These are phyloP conservation scores for Vitis hybrid DNA, from an alignment of 177 flowering plant species.

Conservation along the genomic window DNA sequence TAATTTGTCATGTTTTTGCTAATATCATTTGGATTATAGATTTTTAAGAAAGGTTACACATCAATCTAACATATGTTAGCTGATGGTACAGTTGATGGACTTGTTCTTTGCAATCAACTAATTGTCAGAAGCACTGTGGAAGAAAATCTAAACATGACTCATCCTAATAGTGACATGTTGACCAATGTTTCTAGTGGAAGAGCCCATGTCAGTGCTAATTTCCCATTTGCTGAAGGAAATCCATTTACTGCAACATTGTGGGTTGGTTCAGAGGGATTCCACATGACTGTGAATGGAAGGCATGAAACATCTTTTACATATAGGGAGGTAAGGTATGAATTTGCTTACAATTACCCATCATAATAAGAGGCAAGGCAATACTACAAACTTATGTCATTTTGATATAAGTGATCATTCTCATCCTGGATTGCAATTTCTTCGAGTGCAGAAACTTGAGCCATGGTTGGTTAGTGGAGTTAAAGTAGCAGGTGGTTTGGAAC, in stretches of 20 bases:
- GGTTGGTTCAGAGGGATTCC: conserved; percentile 88
- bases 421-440: conserved; percentile 12
- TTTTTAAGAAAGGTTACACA: neutral
- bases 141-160: conserved; percentile 40
- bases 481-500: conserved; percentile 55
- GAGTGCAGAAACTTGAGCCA: conserved; percentile 82
- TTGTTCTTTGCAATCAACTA: conserved; percentile 68
- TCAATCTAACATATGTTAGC: conserved; percentile 9
- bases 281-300: conserved; percentile 91
- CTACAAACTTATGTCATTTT: conserved; percentile 5
- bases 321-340: conserved; percentile 59
- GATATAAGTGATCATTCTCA: conserved; percentile 8
- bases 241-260: conserved; percentile 80
- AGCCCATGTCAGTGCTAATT: conserved; percentile 43
- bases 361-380: conserved; percentile 1
- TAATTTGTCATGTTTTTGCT: neutral
- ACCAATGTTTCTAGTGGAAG: conserved; percentile 40
- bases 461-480: conserved; percentile 68
- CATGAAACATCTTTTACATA: conserved; percentile 92
- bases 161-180: conserved; percentile 19
- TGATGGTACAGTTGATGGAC: conserved; percentile 67
- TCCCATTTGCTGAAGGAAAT: conserved; percentile 73
- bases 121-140: conserved; percentile 36
- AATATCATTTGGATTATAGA: neutral
- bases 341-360: neutral